Evolutionary conservation across 495 filamentous ascomycete genomes (phyloP), one percentile per base, ranked within the genome.

Genomic region (Venustampulla echinocandica): DNA sequence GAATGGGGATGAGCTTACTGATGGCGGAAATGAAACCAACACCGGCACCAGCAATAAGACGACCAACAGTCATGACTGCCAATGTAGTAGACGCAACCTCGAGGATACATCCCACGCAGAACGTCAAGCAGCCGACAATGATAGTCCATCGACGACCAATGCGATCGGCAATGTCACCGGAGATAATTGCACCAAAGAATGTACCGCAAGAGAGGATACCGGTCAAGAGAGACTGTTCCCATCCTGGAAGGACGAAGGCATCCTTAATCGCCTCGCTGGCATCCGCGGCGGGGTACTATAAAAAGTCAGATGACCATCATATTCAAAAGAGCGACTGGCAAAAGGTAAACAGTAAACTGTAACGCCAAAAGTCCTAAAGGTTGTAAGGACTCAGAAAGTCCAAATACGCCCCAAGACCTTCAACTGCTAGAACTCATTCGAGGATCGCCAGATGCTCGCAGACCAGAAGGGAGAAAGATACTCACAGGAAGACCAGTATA

Each of bases 171-270:
- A 85, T 57, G 4, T 81, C 69, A 6, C 81, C 82, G 11, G 87
- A 83, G 14, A 62, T 59, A 9, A 95, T 70, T 33, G 88, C 80
- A 34, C 76, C 89, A 56, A 92, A 85, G 70, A 93, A 93, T 10
- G 89, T 95, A 46, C 89, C 89, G 4, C 80, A 84, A 2, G 88
- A 94, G 30, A 95, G 73, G 32, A 95, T 83, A 5, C 84, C 87
- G 24, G 87, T 84, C 40, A 86, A 79, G 54, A 86, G 73, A 15
- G 87, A 88, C 4, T 74, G 69, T 57, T 86, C 69, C 1, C 65
- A 61, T 13, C 73, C 64, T 2, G 78, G 80, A 21, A 93, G 52
- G 19, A 40, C 43, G 25, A 56, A 53, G 13, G 48, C 45, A n/a
- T 15, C 20, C 1, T 23, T 14, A 9, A 22, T 28, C 5, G 44